These are phyloP conservation scores for Lactarius evosmus DNA, from an alignment of 768 basidiomycete species.

Conservation along the genomic window DNA sequence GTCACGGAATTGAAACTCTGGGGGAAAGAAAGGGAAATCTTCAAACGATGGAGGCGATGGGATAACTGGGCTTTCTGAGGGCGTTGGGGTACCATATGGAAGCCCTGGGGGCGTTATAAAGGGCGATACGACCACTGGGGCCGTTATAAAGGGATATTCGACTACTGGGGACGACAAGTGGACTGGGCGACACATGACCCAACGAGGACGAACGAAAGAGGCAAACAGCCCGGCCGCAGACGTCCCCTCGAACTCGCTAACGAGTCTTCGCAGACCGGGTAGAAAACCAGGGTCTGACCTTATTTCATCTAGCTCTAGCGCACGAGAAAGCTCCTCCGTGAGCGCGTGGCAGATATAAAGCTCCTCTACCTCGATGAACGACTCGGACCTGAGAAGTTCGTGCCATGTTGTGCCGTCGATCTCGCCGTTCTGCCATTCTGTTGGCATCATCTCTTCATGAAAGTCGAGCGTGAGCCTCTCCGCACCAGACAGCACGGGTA, in stretches of 20 bases:
- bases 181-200: neutral
- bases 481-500: neutral
- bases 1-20: too few relatives aligned
- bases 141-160: too few relatives aligned
- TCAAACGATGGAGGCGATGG: too few relatives aligned
- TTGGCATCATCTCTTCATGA: neutral
- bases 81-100: too few relatives aligned
- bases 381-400: neutral
- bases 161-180: too few relatives aligned
- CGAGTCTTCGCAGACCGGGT: neutral
- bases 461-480: neutral
- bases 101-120: too few relatives aligned
- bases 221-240: neutral
- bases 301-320: neutral
- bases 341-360: neutral
- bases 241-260: neutral
- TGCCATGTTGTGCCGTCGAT: neutral
- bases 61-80: too few relatives aligned
- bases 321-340: neutral
- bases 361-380: neutral
- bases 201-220: neutral
- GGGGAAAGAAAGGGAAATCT: too few relatives aligned
- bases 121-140: too few relatives aligned
- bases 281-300: neutral
- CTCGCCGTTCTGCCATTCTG: neutral